These are phyloP conservation scores for Spongispora temasekensis DNA, from an alignment of 1,284 basidiomycete species.

Conservation along the genomic window DNA sequence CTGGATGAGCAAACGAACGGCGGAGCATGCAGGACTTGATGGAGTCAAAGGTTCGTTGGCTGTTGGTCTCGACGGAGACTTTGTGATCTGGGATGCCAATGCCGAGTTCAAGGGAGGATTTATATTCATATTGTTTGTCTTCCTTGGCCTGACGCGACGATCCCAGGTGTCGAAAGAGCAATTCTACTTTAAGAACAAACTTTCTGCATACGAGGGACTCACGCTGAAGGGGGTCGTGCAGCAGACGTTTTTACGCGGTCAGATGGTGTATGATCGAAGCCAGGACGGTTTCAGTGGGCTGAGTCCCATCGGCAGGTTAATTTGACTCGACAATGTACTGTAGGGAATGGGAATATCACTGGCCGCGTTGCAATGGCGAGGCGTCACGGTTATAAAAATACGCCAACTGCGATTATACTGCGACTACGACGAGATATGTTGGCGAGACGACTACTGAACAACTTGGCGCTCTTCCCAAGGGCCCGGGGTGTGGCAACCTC, in stretches of 20 bases:
- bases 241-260: constrained; percentile 77
- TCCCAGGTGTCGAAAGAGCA: constrained; percentile 68
- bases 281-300: constrained; percentile 37
- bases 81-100: constrained; percentile 82
- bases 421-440: background rate
- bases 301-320: constrained; percentile 35
- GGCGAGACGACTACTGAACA: no score
- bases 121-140: constrained; percentile 2
- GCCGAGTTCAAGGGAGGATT: constrained; percentile 55
- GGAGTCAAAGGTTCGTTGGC: constrained; percentile 69
- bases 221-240: constrained; percentile 70
- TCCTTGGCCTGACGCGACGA: constrained; percentile 11
- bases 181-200: constrained; percentile 89
- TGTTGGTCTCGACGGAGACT: constrained; percentile 80
- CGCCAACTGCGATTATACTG: no score
- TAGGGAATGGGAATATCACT: no score
- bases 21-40: constrained; percentile 74
- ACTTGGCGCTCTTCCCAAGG: no score
- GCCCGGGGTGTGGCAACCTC: constrained; percentile 25
- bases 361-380: no score
- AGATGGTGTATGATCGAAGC: constrained; percentile 58
- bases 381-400: no score
- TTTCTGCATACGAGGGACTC: constrained; percentile 84
- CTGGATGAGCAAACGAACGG: constrained; percentile 75
- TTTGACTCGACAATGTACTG: no score